These are phyloP conservation scores for Macrocybe gigantea DNA, from an alignment of 768 basidiomycete genomes.

Conservation along the genomic window DNA sequence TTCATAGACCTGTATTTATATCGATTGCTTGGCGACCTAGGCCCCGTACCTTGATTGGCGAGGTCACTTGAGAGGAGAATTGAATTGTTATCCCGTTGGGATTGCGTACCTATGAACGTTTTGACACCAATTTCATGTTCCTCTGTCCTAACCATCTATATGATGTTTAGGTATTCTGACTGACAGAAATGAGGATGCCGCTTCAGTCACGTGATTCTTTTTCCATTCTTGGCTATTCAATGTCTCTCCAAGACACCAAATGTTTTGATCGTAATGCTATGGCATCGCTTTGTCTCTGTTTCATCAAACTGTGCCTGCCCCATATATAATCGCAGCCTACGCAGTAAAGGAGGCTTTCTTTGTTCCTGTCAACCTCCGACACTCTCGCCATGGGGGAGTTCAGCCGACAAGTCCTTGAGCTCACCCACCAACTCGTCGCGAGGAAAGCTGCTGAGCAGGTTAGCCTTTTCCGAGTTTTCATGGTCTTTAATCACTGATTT, in stretches of 20 bases:
- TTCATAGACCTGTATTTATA: slow-evolving; percentile 34
- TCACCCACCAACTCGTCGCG: slow-evolving; percentile 25
- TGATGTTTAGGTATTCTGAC: too few species aligned
- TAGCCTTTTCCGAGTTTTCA: background rate
- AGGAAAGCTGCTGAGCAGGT: slow-evolving; percentile 46
- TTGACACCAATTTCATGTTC: too few species aligned
- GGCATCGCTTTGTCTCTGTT: background rate
- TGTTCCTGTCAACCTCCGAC: background rate
- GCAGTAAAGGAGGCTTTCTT: background rate
- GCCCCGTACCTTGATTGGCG: background rate
- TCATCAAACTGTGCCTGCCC: background rate
- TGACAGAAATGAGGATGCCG: too few species aligned
- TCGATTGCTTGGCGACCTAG: background rate
- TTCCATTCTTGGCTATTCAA: too few species aligned
- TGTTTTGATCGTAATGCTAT: too few species aligned
- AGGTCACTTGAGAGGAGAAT: too few species aligned
- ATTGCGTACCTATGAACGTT: too few species aligned
- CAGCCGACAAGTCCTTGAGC: slow-evolving; percentile 26
- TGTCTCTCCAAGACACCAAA: too few species aligned
- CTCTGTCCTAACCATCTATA: too few species aligned
- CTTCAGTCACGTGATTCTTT: too few species aligned
- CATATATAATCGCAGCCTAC: background rate
- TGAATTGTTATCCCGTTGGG: background rate
- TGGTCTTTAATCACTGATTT: too few species aligned
- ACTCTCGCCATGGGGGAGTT: slow-evolving; percentile 42